A percentile compares a stretch with the other conserved stretches of the same genome.
Evolutionary conservation across 202 grass and related monocot species (phyloP).

Genomic region (Panicum hallii): DNA sequence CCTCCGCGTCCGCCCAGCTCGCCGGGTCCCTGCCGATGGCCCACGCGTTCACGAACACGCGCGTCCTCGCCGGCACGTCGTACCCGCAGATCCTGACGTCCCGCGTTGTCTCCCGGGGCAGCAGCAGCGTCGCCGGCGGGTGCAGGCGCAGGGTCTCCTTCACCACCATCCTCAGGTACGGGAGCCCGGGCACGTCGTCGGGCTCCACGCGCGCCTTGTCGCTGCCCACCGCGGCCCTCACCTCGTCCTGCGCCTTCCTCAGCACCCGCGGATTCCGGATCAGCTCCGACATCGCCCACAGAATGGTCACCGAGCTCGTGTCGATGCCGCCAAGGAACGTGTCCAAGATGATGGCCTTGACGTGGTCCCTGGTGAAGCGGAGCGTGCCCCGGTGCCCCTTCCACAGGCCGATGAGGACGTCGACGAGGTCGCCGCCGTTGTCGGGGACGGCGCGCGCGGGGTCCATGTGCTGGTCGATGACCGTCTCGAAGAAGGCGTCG

Average conservation of each 20-base stretch:
- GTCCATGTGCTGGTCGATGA: constrained; percentile 49
- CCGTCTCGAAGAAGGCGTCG: constrained; percentile 45
- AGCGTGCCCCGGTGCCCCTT: not conserved
- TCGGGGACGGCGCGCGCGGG: not conserved
- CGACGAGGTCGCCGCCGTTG: constrained; percentile 32
- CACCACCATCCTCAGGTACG: constrained; percentile 49
- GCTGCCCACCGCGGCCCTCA: constrained; percentile 35
- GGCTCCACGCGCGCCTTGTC: constrained; percentile 16
- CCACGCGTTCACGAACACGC: constrained; percentile 48
- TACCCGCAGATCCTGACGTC: constrained; percentile 32
- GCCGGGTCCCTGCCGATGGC: constrained; percentile 55
- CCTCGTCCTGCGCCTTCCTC: constrained; percentile 44
- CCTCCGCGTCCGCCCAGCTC: constrained; percentile 40
- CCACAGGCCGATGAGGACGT: constrained; percentile 38
- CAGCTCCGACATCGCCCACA: constrained; percentile 62
- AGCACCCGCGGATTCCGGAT: constrained; percentile 38
- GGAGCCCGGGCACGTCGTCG: constrained; percentile 28
- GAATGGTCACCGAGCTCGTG: constrained; percentile 37
- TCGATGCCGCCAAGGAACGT: constrained; percentile 36
- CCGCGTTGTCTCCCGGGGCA: constrained; percentile 38
- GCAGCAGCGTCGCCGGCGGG: constrained; percentile 44
- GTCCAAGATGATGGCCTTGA: constrained; percentile 42
- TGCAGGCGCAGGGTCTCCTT: constrained; percentile 59
- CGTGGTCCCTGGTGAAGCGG: constrained; percentile 40
- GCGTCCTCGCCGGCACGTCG: constrained; percentile 19